phyloP scores from a whole-genome alignment of 225 moss, liverwort and hornwort species.

The Marchantia polymorpha region DNA sequence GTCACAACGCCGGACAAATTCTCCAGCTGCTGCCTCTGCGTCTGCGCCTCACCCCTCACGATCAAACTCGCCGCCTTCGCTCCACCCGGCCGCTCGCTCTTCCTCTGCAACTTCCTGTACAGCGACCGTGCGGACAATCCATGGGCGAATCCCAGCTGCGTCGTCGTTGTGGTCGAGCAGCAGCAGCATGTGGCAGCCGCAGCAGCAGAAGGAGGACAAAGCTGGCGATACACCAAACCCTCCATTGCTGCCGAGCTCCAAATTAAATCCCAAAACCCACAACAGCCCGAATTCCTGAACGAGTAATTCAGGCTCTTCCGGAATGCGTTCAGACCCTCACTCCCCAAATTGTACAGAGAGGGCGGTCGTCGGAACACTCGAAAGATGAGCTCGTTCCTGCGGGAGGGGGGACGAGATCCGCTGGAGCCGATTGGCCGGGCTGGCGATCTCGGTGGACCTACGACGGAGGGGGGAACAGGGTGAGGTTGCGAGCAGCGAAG shows the following conservation, averaged over 20 bases:
- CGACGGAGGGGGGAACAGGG: not conserved
- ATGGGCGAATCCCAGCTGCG: not conserved
- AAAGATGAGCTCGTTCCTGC: too few species aligned
- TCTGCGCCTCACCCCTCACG: conserved; percentile 15
- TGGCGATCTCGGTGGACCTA: not conserved
- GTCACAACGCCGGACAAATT: conserved; percentile 77
- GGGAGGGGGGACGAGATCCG: not conserved
- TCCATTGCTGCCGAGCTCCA: conserved; percentile 6
- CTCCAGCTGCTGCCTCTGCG: conserved; percentile 40
- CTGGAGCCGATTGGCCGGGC: not conserved
- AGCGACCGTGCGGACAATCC: not conserved
- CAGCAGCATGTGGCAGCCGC: not conserved
- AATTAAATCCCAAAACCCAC: too few species aligned
- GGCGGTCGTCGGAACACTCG: not conserved
- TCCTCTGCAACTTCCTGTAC: not conserved
- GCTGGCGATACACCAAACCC: conserved; percentile 11
- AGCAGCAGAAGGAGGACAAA: conserved; percentile 7
- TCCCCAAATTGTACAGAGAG: not conserved
- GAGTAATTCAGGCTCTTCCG: not conserved
- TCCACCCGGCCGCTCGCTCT: not conserved
- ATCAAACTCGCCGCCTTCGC: not conserved
- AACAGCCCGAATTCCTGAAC: not conserved
- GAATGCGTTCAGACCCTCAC: not conserved
- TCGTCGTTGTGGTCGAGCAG: not conserved
- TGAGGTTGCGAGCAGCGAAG: not conserved